These are phyloP conservation scores for Lithospermum erythrorhizon DNA, from an alignment of 257 asterid genomes.

Conservation along the genomic window DNA sequence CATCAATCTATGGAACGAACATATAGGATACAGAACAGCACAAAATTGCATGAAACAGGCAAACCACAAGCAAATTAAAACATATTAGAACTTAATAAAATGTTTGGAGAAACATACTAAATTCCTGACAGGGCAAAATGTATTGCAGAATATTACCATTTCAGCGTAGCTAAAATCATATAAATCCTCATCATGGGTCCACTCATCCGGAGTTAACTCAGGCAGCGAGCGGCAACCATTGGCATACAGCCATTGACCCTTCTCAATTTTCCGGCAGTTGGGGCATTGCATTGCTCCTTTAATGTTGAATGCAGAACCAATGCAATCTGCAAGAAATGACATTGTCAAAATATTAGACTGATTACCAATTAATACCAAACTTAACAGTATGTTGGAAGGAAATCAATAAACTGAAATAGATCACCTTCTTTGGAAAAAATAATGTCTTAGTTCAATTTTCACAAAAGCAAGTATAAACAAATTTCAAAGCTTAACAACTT, in stretches of 20 bases:
- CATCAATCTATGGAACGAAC: no score
- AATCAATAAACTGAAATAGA: background rate
- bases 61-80: no score
- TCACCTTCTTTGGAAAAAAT: no score
- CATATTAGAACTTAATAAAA: background rate
- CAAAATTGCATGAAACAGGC: no score
- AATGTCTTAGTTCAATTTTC: no score
- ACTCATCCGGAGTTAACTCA: slow-evolving; percentile 79
- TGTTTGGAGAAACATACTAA: background rate
- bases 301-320: slow-evolving; percentile 65
- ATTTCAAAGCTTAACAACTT: no score
- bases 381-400: background rate
- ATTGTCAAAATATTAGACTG: background rate
- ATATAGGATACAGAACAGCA: no score
- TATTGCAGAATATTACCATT: slow-evolving; percentile 38
- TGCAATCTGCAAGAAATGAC: slow-evolving; percentile 41
- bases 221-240: slow-evolving; percentile 70
- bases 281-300: slow-evolving; percentile 92
- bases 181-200: slow-evolving; percentile 88
- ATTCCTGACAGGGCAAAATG: slow-evolving; percentile 3
- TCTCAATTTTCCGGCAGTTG: slow-evolving; percentile 70
- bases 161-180: slow-evolving; percentile 76
- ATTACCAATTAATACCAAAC: background rate
- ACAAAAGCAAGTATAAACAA: no score
- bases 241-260: slow-evolving; percentile 74